Conservation (phyloP, 2,329 filamentous ascomycete genomes). For the Alternaria metachromatica region DNA sequence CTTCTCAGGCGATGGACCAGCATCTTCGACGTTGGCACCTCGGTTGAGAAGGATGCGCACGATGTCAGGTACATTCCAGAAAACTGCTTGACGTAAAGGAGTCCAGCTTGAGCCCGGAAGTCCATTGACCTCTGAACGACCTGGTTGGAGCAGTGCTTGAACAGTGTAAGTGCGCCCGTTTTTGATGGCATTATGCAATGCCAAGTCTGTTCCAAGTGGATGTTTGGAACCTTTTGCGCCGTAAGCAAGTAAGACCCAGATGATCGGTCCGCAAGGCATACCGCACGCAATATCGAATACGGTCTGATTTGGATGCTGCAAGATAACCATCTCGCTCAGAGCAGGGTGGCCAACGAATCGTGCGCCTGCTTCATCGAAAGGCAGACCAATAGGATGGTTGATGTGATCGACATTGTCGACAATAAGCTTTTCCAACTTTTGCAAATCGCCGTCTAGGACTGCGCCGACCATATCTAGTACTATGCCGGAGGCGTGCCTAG, state of each 20-base stretch:
- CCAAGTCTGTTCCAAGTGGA: conserved; percentile 41
- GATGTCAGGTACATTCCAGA: conserved; percentile 40
- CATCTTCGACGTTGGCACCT: conserved; percentile 38
- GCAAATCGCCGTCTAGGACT: conserved; percentile 31
- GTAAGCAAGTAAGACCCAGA: conserved; percentile 38
- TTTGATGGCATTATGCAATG: conserved; percentile 46
- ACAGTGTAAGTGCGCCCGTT: conserved; percentile 41
- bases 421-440: conserved; percentile 36
- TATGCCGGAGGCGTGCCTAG: conserved; percentile 13
- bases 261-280: conserved; percentile 33
- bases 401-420: conserved; percentile 29
- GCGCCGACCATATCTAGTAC: conserved; percentile 39
- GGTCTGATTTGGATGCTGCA: conserved; percentile 41
- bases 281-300: conserved; percentile 43
- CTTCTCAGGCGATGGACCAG: conserved; percentile 11
- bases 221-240: conserved; percentile 40
- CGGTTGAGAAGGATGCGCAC: conserved; percentile 38
- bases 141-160: conserved; percentile 30
- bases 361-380: conserved; percentile 30
- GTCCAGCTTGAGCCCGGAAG: conserved; percentile 33
- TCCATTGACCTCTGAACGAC: conserved; percentile 36
- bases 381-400: conserved; percentile 41
- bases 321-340: conserved; percentile 32
- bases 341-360: conserved; percentile 37
- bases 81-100: conserved; percentile 41